Evolutionary conservation across 2,329 filamentous ascomycete species (phyloP).

Genomic region (Pseudogymnoascus sp.): DNA sequence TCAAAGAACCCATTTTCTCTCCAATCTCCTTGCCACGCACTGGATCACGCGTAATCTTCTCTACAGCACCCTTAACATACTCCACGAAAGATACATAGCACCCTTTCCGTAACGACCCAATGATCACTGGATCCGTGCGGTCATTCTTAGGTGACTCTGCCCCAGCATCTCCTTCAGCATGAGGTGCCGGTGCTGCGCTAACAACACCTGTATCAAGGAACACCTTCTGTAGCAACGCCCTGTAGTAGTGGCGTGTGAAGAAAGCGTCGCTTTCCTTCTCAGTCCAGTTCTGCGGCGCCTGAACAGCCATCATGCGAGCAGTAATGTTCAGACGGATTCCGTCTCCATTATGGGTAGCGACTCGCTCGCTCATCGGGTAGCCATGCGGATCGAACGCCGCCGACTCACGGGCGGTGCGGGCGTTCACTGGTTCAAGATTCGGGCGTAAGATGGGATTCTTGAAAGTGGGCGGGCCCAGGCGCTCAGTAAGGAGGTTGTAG

Average conservation of each 20-base stretch:
- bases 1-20: constrained; percentile 58
- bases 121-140: constrained; percentile 72
- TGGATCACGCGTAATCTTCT: constrained; percentile 59
- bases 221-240: constrained; percentile 83
- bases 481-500: constrained; percentile 92
- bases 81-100: constrained; percentile 67
- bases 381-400: constrained; percentile 76
- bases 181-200: constrained; percentile 32
- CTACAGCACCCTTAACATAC: constrained; percentile 74
- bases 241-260: constrained; percentile 89
- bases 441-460: constrained; percentile 73
- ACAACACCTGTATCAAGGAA: constrained; percentile 80
- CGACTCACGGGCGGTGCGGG: constrained; percentile 59
- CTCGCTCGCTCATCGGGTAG: constrained; percentile 78
- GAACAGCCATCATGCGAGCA: constrained; percentile 94
- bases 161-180: constrained; percentile 15
- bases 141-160: constrained; percentile 39
- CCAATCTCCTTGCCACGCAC: constrained; percentile 52
- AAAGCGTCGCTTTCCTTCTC: constrained; percentile 71
- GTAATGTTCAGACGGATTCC: constrained; percentile 90
- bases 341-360: constrained; percentile 47
- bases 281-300: constrained; percentile 91
- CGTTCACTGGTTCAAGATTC: constrained; percentile 57
- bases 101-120: constrained; percentile 73
- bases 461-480: constrained; percentile 76